phyloP scores from a whole-genome alignment of 192 early-diverging fungal genomes.

The Lunasporangiospora selenospora region DNA sequence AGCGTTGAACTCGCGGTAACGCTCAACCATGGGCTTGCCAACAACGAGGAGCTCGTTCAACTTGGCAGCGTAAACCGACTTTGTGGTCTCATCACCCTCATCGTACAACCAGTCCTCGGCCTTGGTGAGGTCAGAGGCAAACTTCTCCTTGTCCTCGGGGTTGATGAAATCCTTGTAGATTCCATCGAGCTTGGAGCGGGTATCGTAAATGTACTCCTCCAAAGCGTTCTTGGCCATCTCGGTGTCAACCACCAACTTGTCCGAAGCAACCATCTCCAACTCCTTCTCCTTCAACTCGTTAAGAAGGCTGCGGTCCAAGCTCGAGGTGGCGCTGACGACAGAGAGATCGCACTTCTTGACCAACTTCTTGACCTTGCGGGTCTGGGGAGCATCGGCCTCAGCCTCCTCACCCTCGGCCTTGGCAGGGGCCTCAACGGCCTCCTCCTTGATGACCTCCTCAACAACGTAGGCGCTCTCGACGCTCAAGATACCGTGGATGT shows the following conservation, averaged over 20 bases:
- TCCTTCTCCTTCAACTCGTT: conserved; percentile 78
- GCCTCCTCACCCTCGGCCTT: conserved; percentile 66
- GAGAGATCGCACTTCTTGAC: conserved; percentile 86
- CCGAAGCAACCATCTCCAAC: conserved; percentile 81
- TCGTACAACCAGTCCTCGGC: conserved; percentile 99
- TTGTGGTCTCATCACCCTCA: conserved; percentile 92
- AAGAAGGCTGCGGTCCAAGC: conserved; percentile 64
- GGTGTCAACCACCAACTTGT: conserved; percentile 93
- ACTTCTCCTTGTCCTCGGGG: conserved; percentile 72
- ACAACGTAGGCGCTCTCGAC: conserved; percentile 88
- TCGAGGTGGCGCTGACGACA: conserved; percentile 68
- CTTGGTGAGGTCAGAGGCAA: conserved; percentile 72
- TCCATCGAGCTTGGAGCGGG: conserved; percentile 83
- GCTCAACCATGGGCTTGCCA: conserved; percentile 82
- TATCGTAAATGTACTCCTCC: conserved; percentile 99
- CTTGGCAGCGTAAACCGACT: conserved; percentile 88
- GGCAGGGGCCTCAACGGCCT: conserved; percentile 63
- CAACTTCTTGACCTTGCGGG: conserved; percentile 91
- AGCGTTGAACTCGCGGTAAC: conserved; percentile 85
- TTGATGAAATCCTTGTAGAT: conserved; percentile 79
- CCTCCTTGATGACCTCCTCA: conserved; percentile 88
- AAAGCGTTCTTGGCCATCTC: conserved; percentile 93
- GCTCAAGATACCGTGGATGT: conserved; percentile 81
- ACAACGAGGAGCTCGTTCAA: conserved; percentile 78
- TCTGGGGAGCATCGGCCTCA: conserved; percentile 44